These are phyloP conservation scores for Scutellaria galericulata DNA, from an alignment of 257 asterid species.

Conservation along the genomic window DNA sequence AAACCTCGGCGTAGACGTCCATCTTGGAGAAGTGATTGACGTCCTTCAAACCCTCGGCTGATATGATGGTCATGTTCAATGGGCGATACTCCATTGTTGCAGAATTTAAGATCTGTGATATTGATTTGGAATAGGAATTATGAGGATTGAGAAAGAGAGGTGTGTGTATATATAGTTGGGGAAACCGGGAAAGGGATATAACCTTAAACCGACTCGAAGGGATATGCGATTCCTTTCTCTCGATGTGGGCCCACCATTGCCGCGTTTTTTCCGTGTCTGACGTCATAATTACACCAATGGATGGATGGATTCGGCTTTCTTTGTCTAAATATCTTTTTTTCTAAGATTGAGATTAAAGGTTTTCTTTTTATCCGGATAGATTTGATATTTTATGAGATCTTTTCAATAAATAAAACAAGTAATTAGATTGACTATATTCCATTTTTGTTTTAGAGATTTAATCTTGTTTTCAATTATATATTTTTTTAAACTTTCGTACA, in stretches of 20 bases:
- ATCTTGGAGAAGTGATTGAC: conserved; percentile 52
- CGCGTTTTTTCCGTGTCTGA: conserved; percentile 24
- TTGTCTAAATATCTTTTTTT: too few species aligned
- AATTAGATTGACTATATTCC: too few species aligned
- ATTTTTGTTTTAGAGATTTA: too few species aligned
- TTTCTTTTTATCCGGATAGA: too few species aligned
- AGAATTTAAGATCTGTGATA: neutral
- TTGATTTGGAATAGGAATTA: neutral
- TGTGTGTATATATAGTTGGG: neutral
- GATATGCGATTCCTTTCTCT: neutral
- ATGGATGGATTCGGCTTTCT: neutral
- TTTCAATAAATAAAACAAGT: too few species aligned
- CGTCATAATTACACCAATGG: neutral
- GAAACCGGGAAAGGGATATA: neutral
- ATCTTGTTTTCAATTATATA: too few species aligned
- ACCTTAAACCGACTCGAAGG: neutral
- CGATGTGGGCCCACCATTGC: neutral
- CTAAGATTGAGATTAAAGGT: too few species aligned
- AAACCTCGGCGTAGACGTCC: conserved; percentile 59
- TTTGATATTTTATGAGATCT: too few species aligned
- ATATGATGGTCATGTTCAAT: conserved; percentile 47
- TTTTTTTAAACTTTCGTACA: too few species aligned
- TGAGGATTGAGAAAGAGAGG: neutral
- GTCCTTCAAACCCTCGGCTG: conserved; percentile 58
- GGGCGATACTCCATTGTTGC: conserved; percentile 57